Evolutionary conservation across 208 protist species (phyloP), one percentile per base, ranked within the genome.

Genomic region (Trypanosoma avium): DNA sequence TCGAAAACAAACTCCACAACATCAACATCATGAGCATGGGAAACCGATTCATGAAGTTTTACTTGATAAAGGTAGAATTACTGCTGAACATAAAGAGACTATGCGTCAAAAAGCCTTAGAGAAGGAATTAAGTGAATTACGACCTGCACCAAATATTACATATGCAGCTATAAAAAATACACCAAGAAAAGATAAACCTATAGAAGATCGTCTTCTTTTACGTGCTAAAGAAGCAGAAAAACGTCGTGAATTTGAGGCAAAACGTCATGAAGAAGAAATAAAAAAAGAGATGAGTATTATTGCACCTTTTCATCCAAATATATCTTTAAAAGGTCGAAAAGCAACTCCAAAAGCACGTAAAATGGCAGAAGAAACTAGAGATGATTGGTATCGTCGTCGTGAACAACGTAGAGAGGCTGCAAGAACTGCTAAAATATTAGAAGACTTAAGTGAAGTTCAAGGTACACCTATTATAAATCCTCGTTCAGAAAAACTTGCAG

Each of bases 41-140:
- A 53, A 61, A 33, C 80, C 81, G 35, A 75, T 91, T 17, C 77
- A 92, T 60, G 88, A 94, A 49, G 52, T 48, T 10, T 73, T 92
- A 12, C 73, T 94, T n/a, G 81, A 87, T 38, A 85, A 86, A 45
- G 88, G 85, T 4, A 49, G 81, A 7, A 53, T 82, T 15, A 46
- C 67, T 42, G 69, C 81, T 57, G 79, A 91, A 69, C 68, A 65
- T 22, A 73, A 64, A 12, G 78, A 89, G 56, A 48, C 36, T 24
- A 53, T 79, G 36, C 49, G 56, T 19, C 60, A 79, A 56, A 43
- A 57, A 33, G 84, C 81, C 10, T 66, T 85, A 26, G 68, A 69
- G 33, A 53, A 73, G 15, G 81, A 91, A 60, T 21, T 82, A 38
- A 46, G 54, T 6, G 48, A 78, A n/a, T 43, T 89, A n/a, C 67